Evolutionary conservation across 495 filamentous ascomycete genomes (phyloP), one percentile per base, ranked within the genome.

Genomic region (Lasiosphaeria hispida): DNA sequence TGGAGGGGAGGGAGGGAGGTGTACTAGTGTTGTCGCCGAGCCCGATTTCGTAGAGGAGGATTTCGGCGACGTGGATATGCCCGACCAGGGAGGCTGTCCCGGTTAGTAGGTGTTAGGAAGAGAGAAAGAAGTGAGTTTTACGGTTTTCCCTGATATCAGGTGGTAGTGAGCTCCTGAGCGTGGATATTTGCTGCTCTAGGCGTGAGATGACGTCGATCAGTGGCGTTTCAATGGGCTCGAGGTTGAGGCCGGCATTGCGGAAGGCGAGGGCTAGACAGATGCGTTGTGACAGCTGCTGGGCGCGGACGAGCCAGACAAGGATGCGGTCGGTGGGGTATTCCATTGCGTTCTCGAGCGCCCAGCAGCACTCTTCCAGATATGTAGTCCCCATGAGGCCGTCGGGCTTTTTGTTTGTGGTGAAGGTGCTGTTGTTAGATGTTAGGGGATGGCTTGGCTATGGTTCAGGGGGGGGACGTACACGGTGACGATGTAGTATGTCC

Each of bases 401-500:
- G 2, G 65, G 63, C 48, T 61, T 59, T 37, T 72, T 68, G 61
- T 68, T 70, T 14, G 69, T 69, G 8, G 62, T 70, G 53, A 69
- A 72, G 35, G 63, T 57, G 5, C 63, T 69, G 14, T 13, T 40
- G 34, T 17, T 13, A 9, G 8, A 15, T 45, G 11, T 55, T 1
- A 48, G 57, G 15, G 3, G 10, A 14, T 19, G 11, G 7, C 34
- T 33, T 37, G 15, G 33, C 7, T 11, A 42, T 10, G 36, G 41
- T 13, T 23, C n/a, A 35, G 52, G 6, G n/a, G 13, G 4, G 13
- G 1, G 33, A 49, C 68, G 36, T 40, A 69, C 69, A 70, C 37
- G 33, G 69, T 68, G n/a, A 65, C 61, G 10, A 70, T 41, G 34
- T 72, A 72, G 42, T 70, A 72, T 0, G 63, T 66, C n/a, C 67